Evolutionary conservation across 768 basidiomycete species (phyloP), one percentile per base, ranked within the genome.

Genomic region (Lepiota brunneoincarnata): DNA sequence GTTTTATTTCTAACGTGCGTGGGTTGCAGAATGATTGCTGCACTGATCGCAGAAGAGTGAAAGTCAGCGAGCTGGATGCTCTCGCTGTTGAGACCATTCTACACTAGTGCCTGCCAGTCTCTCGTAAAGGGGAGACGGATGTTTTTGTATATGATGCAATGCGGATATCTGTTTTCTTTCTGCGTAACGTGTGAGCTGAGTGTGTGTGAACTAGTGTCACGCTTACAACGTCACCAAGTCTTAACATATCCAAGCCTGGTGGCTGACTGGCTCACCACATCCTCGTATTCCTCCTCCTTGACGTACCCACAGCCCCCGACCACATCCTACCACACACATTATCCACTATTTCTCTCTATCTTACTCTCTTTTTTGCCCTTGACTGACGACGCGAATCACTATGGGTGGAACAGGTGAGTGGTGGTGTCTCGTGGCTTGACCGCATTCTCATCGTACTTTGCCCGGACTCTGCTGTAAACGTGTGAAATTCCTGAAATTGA

Each of bases 21-120:
- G 42, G 5, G 6, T 17, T 46, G 18, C 56, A 91, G 89, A 63
- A 91, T 91, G 89, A 91, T 91, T 61, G 86, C 87, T 45, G 87
- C 87, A 12, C 84, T 91, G 64, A 87, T 91, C 63, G 84, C 88
- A 49, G 87, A 86, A 59, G 82, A 48, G 26, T 45, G 28, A 39
- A 36, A 9, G 4, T 37, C 24, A 6, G 35, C 26, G 18, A 31
- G 34, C 17, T n/a, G 18, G 17, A 35, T 31, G 31, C 31, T 10
- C 31, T 31, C 40, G 40, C 39, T 12, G 26, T 31, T 34, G 37
- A 17, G 24, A 43, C 35, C 28, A 23, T 11, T 28, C 3, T 28
- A 40, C 37, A 26, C 17, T 39, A 34, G 23, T 45, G 17, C 36
- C 14, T 20, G 12, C 36, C 40, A 18, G 23, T 46, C 18, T 36